Conservation (phyloP, 257 asterid species). For the Thymus mandschuricus region DNA sequence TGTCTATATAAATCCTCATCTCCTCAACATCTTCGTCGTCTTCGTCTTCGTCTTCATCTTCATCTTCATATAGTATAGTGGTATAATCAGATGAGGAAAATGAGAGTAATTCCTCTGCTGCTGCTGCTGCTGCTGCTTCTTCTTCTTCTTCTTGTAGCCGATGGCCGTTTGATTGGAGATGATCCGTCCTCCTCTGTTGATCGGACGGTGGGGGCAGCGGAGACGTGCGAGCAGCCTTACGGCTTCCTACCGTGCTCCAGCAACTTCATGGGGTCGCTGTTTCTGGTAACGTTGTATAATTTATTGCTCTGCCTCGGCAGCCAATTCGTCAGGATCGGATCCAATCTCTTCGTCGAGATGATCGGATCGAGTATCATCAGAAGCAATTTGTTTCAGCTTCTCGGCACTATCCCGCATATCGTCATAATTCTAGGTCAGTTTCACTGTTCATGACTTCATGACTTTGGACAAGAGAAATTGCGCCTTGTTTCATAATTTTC, state of each 20-base stretch:
- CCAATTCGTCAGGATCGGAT: conserved; percentile 50
- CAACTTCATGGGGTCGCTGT: conserved; percentile 52
- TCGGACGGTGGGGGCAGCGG: conserved; percentile 21
- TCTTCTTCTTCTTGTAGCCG: not conserved
- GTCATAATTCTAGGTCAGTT: conserved; percentile 55
- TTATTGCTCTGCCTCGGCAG: conserved; percentile 49
- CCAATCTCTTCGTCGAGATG: conserved; percentile 49
- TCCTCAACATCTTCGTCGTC: too few relatives aligned
- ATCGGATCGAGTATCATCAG: conserved; percentile 66
- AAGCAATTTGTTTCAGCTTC: conserved; percentile 60
- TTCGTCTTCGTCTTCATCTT: too few relatives aligned
- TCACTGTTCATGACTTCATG: too few relatives aligned
- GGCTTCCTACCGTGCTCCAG: conserved; percentile 68
- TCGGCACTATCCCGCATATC: conserved; percentile 62
- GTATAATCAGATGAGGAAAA: too few relatives aligned
- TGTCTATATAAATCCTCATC: too few relatives aligned
- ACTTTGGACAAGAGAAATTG: too few relatives aligned
- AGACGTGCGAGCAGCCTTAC: conserved; percentile 51
- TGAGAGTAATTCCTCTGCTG: too few relatives aligned
- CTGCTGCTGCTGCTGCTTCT: too few relatives aligned
- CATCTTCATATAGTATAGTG: too few relatives aligned
- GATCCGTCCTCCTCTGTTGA: too few relatives aligned
- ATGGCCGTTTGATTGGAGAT: conserved; percentile 49
- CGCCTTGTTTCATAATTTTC: too few relatives aligned
- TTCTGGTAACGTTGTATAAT: conserved; percentile 57